These are phyloP conservation scores for Metarhizium robertsii DNA, from an alignment of 2,329 filamentous ascomycete species.

Conservation along the genomic window DNA sequence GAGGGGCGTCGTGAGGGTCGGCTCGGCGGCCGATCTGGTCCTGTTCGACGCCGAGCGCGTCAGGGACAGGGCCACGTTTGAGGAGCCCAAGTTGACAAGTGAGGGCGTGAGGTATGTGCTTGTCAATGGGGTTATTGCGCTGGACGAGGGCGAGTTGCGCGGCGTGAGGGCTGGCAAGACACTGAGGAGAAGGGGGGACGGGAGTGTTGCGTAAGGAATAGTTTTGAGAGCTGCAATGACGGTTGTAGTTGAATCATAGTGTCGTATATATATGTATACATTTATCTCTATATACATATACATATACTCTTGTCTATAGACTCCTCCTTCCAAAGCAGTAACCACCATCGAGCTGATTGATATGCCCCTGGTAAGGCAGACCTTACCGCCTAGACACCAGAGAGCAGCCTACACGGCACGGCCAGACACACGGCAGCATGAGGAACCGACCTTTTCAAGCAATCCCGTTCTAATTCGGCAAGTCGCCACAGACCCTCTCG, in stretches of 20 bases:
- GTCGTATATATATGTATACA: too few species aligned
- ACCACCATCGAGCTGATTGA: too few species aligned
- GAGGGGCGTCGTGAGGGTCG: slow-evolving; percentile 12
- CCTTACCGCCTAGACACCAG: too few species aligned
- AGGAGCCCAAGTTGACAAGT: slow-evolving; percentile 12
- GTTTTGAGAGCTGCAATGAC: neutral
- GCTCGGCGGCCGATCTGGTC: slow-evolving; percentile 14
- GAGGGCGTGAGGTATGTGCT: slow-evolving; percentile 13
- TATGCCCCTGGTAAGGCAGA: too few species aligned
- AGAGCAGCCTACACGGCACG: too few species aligned
- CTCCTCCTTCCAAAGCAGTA: too few species aligned
- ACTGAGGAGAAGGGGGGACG: slow-evolving; percentile 10
- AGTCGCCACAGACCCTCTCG: slow-evolving; percentile 35
- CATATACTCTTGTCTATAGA: too few species aligned
- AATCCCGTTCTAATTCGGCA: neutral
- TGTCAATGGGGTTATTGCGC: slow-evolving; percentile 14
- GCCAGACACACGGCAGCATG: too few species aligned
- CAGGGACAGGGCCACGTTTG: slow-evolving; percentile 13
- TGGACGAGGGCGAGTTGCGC: slow-evolving; percentile 13
- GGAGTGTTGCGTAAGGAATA: slow-evolving; percentile 2
- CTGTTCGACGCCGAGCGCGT: slow-evolving; percentile 13
- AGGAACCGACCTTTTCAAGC: neutral
- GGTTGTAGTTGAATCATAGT: too few species aligned
- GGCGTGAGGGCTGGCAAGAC: slow-evolving; percentile 12
- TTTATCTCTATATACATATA: too few species aligned